A percentile compares a stretch with the other conserved stretches of the same genome.
Conservation (phyloP, 768 basidiomycete species). For the Pleurotus djamor region DNA sequence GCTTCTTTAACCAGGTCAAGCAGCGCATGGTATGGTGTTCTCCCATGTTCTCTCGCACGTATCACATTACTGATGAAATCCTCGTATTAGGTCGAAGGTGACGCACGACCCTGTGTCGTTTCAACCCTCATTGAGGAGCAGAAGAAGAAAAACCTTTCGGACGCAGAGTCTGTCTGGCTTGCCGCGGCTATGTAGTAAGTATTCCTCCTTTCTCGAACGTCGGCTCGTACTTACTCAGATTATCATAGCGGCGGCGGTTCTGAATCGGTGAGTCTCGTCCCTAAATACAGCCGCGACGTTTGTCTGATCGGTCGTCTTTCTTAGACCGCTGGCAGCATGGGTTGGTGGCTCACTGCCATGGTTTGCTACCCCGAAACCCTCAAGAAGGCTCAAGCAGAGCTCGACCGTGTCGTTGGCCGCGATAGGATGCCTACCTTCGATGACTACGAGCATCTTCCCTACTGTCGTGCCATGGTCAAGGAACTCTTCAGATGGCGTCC, state of each 20-base stretch:
- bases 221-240: neutral
- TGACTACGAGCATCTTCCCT: conserved; percentile 5
- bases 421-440: conserved; percentile 17
- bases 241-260: neutral
- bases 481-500: conserved; percentile 8
- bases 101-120: neutral
- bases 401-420: conserved; percentile 16
- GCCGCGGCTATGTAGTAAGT: conserved; percentile 5
- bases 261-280: neutral
- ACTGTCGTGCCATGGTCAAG: conserved; percentile 9
- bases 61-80: neutral
- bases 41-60: neutral
- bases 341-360: conserved; percentile 4
- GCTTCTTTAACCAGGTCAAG: conserved; percentile 10
- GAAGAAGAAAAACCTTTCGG: conserved; percentile 6
- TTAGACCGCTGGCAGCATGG: neutral
- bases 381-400: conserved; percentile 13
- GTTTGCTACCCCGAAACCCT: conserved; percentile 14
- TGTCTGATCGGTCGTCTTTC: neutral
- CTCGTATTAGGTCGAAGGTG: neutral
- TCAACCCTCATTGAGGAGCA: conserved; percentile 5
- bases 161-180: conserved; percentile 2
- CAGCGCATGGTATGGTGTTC: neutral
- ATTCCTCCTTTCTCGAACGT: neutral
- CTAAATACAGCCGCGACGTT: neutral